These are phyloP conservation scores for Trypanosoma rangeli DNA, from an alignment of 208 protist genomes.

Conservation along the genomic window DNA sequence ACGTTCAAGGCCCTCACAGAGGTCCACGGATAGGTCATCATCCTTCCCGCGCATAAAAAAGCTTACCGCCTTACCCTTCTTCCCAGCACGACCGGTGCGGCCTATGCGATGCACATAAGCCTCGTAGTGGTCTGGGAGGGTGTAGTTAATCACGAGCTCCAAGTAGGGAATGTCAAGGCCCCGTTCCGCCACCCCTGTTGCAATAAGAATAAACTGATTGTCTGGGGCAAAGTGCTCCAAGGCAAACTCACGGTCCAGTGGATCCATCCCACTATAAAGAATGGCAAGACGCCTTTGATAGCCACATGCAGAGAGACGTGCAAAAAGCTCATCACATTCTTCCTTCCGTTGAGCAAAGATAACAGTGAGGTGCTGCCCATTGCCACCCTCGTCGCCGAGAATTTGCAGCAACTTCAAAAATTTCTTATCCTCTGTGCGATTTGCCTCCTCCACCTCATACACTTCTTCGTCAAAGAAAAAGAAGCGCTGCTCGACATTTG, in stretches of 20 bases:
- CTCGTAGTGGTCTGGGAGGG: conserved; percentile 98
- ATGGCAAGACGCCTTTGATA: conserved; percentile 82
- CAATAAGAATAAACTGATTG: conserved; percentile 90
- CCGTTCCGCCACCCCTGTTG: conserved; percentile 85
- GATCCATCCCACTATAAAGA: conserved; percentile 92
- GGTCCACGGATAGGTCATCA: conserved; percentile 81
- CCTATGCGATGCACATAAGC: conserved; percentile 98
- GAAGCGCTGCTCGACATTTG: conserved; percentile 91
- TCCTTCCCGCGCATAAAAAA: conserved; percentile 83
- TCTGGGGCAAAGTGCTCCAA: conserved; percentile 82
- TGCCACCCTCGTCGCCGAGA: conserved; percentile 74
- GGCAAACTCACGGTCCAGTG: conserved; percentile 87
- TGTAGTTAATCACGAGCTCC: conserved; percentile 99
- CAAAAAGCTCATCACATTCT: conserved; percentile 87
- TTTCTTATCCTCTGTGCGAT: conserved; percentile 53
- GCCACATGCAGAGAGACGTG: conserved; percentile 63
- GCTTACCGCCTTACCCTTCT: conserved; percentile 76
- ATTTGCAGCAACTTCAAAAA: conserved; percentile 87
- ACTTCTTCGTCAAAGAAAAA: conserved; percentile 87
- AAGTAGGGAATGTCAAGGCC: conserved; percentile 98
- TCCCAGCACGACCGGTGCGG: conserved; percentile 83
- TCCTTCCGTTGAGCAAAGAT: conserved; percentile 93
- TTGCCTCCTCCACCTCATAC: conserved; percentile 64
- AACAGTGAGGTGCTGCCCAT: conserved; percentile 77
- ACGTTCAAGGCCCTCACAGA: conserved; percentile 77